phyloP scores from a whole-genome alignment of 148 eudicot genomes.

The Pouteria glomerata region DNA sequence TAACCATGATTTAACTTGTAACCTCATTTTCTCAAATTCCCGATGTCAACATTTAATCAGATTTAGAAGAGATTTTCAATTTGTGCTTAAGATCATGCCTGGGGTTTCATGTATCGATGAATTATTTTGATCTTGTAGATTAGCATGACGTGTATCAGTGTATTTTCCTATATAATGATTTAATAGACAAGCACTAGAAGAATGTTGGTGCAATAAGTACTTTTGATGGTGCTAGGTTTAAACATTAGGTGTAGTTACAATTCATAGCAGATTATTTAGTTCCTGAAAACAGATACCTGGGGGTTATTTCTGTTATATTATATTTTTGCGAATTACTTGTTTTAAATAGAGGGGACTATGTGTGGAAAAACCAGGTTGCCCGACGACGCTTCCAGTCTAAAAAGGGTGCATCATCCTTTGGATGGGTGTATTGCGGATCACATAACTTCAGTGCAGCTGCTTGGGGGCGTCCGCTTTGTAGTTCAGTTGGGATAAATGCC shows the following conservation, averaged over 20 bases:
- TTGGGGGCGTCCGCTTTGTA: slow-evolving; percentile 71
- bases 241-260: background rate
- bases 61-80: background rate
- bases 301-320: background rate
- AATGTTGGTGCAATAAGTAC: background rate
- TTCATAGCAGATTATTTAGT: background rate
- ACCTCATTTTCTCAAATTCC: background rate
- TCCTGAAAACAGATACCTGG: background rate
- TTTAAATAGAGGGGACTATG: slow-evolving; percentile 4
- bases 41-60: background rate
- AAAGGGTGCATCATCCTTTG: slow-evolving; percentile 50
- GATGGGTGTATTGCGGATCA: slow-evolving; percentile 88
- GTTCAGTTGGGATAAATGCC: slow-evolving; percentile 10
- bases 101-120: slow-evolving; percentile 1
- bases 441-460: slow-evolving; percentile 95
- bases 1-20: no score
- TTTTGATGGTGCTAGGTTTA: background rate
- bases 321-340: slow-evolving; percentile 1
- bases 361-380: slow-evolving; percentile 54
- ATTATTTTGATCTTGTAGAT: background rate
- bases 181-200: background rate
- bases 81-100: slow-evolving; percentile 1
- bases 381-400: slow-evolving; percentile 67
- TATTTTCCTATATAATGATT: background rate
- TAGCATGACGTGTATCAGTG: background rate